phyloP scores from a whole-genome alignment of 805 yeast species.

The Torulaspora maleeae region DNA sequence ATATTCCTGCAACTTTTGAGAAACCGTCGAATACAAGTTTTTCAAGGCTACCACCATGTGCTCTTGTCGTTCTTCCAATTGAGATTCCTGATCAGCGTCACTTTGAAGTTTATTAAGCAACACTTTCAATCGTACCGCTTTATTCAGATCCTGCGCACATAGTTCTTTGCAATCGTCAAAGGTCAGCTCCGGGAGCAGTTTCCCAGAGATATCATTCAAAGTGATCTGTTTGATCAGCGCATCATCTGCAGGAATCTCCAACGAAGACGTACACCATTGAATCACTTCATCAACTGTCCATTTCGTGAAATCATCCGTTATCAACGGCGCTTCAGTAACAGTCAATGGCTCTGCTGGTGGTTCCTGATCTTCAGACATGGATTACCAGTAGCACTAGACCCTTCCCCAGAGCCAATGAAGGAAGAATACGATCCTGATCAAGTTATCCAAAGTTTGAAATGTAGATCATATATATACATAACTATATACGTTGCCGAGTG shows the following conservation, averaged over 20 bases:
- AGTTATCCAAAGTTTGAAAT: background rate
- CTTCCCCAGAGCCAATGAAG: background rate
- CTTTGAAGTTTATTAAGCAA: constrained; percentile 48
- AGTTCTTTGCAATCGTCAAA: constrained; percentile 70
- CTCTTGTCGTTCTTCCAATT: constrained; percentile 31
- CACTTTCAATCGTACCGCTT: constrained; percentile 56
- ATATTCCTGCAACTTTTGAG: constrained; percentile 30
- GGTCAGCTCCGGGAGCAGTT: constrained; percentile 61
- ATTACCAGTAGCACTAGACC: background rate
- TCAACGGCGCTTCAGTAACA: constrained; percentile 6
- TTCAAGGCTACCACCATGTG: constrained; percentile 29
- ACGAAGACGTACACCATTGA: constrained; percentile 24
- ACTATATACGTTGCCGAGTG: background rate
- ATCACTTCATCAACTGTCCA: constrained; percentile 29
- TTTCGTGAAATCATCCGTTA: constrained; percentile 13
- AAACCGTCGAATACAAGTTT: constrained; percentile 26
- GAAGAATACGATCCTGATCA: background rate
- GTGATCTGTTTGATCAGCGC: constrained; percentile 14
- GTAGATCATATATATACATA: background rate
- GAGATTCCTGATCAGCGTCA: constrained; percentile 13
- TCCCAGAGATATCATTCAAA: constrained; percentile 43
- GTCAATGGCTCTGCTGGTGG: constrained; percentile 1
- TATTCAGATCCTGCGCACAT: constrained; percentile 51
- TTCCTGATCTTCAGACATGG: constrained; percentile 9
- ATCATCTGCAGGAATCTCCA: constrained; percentile 17